Base-by-base conservation (phyloP, 1,284 basidiomycete genomes). In the Cystobasidium pallidum region DNA sequence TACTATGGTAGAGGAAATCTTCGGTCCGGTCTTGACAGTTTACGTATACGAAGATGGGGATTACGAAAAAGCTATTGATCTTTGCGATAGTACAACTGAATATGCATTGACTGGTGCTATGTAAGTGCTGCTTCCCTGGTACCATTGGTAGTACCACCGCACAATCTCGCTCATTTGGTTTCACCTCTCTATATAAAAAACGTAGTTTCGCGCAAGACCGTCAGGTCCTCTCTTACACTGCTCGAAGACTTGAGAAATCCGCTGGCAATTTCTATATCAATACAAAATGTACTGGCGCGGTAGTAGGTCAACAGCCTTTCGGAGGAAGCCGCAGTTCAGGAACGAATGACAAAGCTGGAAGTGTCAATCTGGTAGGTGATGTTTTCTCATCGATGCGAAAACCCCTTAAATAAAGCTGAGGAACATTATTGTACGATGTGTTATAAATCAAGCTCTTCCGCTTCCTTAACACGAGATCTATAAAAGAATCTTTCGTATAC, bases 311-410 rank as follows among this genome's bases (percentile, higher is more conserved):
- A 81, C 95, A 99, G 82, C 94, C 95, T 6, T 99, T 99, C 81
- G 95, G 95, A 68, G 96, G 95, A 70, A 92, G 88, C 6, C 87
- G 95, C 57, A 92, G 87, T 26, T 92, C 90, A 78, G 95, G 96
- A 34, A 99, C 96, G 75, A 98, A 98, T 84, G 96, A 99, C 83
- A 99, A 98, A 85, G 91, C 93, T 0, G 95, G 95, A 17, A 92
- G 90, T 76, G 89, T 94, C 76, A 78, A 91, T 97, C 80, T 94
- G 91, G 83, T 92, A 90, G 82, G 85, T 92, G 6, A 47, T 32
- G 3, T n/a, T 19, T 11, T 51, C 19, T 24, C n/a, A 21, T 34
- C 17, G 21, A 41, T 10, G 11, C 19, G 21, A n/a, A 19, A 24
- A 64, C 62, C 19, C n/a, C 3, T 19, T 19, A 15, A 17, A n/a